phyloP scores from a whole-genome alignment of 139 green algal species.

The Gonium pectorale region DNA sequence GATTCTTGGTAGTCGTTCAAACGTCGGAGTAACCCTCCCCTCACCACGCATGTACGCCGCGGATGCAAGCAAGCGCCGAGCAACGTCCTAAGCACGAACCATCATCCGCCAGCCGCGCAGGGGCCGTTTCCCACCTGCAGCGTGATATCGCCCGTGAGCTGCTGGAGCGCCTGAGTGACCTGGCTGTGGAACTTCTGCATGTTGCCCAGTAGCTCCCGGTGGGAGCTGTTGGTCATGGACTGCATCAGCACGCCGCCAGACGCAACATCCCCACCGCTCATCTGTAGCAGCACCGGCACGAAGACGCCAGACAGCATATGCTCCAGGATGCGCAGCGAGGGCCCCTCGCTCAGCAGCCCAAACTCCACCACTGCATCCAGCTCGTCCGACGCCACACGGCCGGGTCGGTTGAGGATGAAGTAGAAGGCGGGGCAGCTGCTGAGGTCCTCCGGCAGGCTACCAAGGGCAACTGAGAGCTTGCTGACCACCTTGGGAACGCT shows the following conservation, averaged over 20 bases:
- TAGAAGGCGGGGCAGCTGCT: slow-evolving; percentile 53
- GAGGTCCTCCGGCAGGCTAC: slow-evolving; percentile 46
- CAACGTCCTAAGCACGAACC: too few relatives aligned
- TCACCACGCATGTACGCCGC: too few relatives aligned
- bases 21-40: too few relatives aligned
- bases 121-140: slow-evolving; percentile 60
- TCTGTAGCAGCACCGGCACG: slow-evolving; percentile 68
- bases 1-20: too few relatives aligned
- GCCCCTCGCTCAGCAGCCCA: slow-evolving; percentile 69
- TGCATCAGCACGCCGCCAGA: slow-evolving; percentile 40
- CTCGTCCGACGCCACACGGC: slow-evolving; percentile 51
- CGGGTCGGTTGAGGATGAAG: slow-evolving; percentile 48
- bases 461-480: slow-evolving; percentile 46
- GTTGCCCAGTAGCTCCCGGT: slow-evolving; percentile 72
- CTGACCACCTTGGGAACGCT: slow-evolving; percentile 50
- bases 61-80: too few relatives aligned
- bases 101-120: too few relatives aligned
- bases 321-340: slow-evolving; percentile 68
- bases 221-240: slow-evolving; percentile 45
- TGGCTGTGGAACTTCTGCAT: slow-evolving; percentile 82
- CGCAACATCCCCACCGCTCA: slow-evolving; percentile 37
- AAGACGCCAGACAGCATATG: slow-evolving; percentile 69
- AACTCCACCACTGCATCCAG: slow-evolving; percentile 67
- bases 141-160: slow-evolving; percentile 76
- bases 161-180: slow-evolving; percentile 74